Percentiles rank a stretch among this genome's conserved stretches.
These are phyloP conservation scores for Neofusicoccum sp. DNA, from an alignment of 2,329 filamentous ascomycete species.

Conservation along the genomic window DNA sequence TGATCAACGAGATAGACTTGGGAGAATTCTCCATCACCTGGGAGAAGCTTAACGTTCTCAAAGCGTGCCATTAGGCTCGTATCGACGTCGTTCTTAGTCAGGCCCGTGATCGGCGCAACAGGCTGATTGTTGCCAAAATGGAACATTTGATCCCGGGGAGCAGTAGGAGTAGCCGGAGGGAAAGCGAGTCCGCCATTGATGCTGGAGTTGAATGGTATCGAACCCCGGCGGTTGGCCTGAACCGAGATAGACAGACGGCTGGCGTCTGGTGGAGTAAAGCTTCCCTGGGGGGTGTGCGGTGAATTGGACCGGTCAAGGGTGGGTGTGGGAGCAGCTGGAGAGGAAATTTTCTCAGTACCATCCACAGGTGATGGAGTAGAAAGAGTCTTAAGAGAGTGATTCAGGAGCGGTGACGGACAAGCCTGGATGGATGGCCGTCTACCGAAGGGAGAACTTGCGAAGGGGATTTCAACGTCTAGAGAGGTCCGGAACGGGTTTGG, in stretches of 20 bases:
- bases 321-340: slow-evolving; percentile 60
- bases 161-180: slow-evolving; percentile 81
- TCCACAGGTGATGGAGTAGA: slow-evolving; percentile 16
- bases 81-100: slow-evolving; percentile 73
- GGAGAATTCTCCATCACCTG: slow-evolving; percentile 87
- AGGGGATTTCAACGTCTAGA: slow-evolving; percentile 15
- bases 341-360: slow-evolving; percentile 50
- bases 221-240: slow-evolving; percentile 38
- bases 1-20: slow-evolving; percentile 79
- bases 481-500: slow-evolving; percentile 13
- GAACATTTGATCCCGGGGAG: slow-evolving; percentile 56
- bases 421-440: background rate
- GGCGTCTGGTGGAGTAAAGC: slow-evolving; percentile 72
- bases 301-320: slow-evolving; percentile 55
- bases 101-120: slow-evolving; percentile 61
- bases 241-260: slow-evolving; percentile 79
- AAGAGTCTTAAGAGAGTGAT: slow-evolving; percentile 19
- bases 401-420: slow-evolving; percentile 8
- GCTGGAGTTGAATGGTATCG: slow-evolving; percentile 37
- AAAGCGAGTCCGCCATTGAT: slow-evolving; percentile 47
- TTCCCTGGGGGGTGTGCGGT: slow-evolving; percentile 77
- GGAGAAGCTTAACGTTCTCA: slow-evolving; percentile 70
- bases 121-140: slow-evolving; percentile 60
- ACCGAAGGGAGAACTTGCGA: slow-evolving; percentile 24
- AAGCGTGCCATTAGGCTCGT: slow-evolving; percentile 72